phyloP scores from a whole-genome alignment of 2,329 filamentous ascomycete species.

The Colletotrichum sp. region DNA sequence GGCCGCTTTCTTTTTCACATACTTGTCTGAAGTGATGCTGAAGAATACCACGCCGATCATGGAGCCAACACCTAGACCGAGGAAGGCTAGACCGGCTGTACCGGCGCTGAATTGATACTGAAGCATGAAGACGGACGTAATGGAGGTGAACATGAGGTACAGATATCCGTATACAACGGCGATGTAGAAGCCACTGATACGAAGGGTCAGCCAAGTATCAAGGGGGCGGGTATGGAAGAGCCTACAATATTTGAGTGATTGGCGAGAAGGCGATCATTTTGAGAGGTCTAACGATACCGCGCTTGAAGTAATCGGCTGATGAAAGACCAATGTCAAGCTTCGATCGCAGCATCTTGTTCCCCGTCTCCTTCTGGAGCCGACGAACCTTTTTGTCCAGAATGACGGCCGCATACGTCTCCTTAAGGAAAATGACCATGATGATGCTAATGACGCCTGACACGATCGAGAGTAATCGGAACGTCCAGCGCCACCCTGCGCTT shows the following conservation, averaged over 20 bases:
- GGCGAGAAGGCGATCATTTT: slow-evolving; percentile 53
- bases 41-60: slow-evolving; percentile 17
- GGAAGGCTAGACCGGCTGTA: slow-evolving; percentile 20
- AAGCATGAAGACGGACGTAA: slow-evolving; percentile 50
- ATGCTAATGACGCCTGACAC: slow-evolving; percentile 38
- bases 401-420: slow-evolving; percentile 55
- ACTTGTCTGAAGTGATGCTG: slow-evolving; percentile 13
- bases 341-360: slow-evolving; percentile 57
- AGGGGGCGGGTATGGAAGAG: slow-evolving; percentile 21
- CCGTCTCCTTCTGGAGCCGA: slow-evolving; percentile 54
- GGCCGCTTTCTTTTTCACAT: slow-evolving; percentile 9
- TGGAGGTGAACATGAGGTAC: slow-evolving; percentile 57
- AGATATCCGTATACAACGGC: slow-evolving; percentile 54
- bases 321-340: slow-evolving; percentile 53
- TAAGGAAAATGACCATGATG: slow-evolving; percentile 42
- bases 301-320: slow-evolving; percentile 45
- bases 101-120: slow-evolving; percentile 39
- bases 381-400: slow-evolving; percentile 48
- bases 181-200: slow-evolving; percentile 32
- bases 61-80: slow-evolving; percentile 18
- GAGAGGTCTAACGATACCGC: slow-evolving; percentile 51
- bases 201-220: slow-evolving; percentile 15
- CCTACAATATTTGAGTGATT: slow-evolving; percentile 44
- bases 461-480: slow-evolving; percentile 54
- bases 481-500: slow-evolving; percentile 52